phyloP scores from a whole-genome alignment of 148 eudicot genomes.

The Vaccinium macrocarpon region DNA sequence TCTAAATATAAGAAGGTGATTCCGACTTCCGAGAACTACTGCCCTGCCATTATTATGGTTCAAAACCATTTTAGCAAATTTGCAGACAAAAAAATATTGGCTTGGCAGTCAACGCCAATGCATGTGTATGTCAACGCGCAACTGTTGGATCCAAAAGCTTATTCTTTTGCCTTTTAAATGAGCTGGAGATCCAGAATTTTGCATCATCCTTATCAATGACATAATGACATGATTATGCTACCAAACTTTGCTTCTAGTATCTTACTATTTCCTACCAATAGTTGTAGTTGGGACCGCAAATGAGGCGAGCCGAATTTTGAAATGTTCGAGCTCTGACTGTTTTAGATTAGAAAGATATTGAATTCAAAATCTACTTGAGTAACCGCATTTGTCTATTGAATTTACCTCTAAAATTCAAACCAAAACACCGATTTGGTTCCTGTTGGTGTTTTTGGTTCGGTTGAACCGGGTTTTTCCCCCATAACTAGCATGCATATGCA shows the following conservation, averaged over 20 bases:
- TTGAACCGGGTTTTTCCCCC: too few relatives aligned
- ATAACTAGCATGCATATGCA: not conserved
- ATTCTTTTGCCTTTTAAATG: not conserved
- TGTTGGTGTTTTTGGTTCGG: too few relatives aligned
- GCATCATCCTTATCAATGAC: not conserved
- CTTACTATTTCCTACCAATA: not conserved
- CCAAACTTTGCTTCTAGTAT: not conserved
- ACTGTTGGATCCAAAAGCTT: not conserved
- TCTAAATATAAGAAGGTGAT: too few relatives aligned
- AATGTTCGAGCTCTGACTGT: too few relatives aligned
- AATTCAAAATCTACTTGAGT: too few relatives aligned
- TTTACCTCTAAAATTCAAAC: too few relatives aligned
- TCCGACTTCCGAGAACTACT: too few relatives aligned
- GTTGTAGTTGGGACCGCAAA: not conserved
- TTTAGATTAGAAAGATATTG: too few relatives aligned
- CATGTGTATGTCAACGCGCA: not conserved
- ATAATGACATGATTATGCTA: not conserved
- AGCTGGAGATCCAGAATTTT: not conserved
- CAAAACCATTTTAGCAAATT: not conserved
- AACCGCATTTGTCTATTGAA: too few relatives aligned
- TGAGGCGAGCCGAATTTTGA: not conserved
- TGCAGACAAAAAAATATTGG: not conserved
- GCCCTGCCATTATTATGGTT: not conserved
- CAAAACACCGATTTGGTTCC: too few relatives aligned
- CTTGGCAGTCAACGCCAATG: not conserved